phyloP scores from a whole-genome alignment of 257 asterid species.

The Leptodermis oblonga region DNA sequence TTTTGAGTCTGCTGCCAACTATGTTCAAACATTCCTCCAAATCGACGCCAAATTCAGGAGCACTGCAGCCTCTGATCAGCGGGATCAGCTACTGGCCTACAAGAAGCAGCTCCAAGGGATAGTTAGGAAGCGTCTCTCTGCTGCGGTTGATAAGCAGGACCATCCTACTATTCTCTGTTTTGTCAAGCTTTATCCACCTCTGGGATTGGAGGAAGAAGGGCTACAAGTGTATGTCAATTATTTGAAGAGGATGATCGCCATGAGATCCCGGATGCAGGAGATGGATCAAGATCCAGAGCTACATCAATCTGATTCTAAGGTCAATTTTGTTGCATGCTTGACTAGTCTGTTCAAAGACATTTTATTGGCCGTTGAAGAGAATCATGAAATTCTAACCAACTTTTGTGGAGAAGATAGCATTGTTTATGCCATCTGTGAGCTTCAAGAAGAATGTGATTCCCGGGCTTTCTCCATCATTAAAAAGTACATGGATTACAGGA shows the following conservation, averaged over 20 bases:
- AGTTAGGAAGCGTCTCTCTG: neutral
- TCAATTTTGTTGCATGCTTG: constrained; percentile 62
- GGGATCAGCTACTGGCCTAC: constrained; percentile 70
- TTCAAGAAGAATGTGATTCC: constrained; percentile 93
- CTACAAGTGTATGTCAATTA: constrained; percentile 43
- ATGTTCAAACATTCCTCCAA: constrained; percentile 68
- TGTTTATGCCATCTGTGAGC: constrained; percentile 87
- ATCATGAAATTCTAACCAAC: constrained; percentile 60
- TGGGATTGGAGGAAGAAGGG: neutral
- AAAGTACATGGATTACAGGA: constrained; percentile 74
- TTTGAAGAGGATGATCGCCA: constrained; percentile 63
- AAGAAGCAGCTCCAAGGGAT: constrained; percentile 77
- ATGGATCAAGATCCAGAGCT: constrained; percentile 46
- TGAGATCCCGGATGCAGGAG: constrained; percentile 58
- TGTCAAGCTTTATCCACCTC: neutral
- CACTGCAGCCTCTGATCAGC: constrained; percentile 62
- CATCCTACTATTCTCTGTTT: neutral
- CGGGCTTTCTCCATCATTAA: constrained; percentile 71
- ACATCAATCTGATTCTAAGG: constrained; percentile 19
- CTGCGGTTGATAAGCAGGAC: constrained; percentile 1
- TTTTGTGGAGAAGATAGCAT: constrained; percentile 93
- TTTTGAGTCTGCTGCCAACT: constrained; percentile 74
- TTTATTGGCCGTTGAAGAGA: constrained; percentile 87
- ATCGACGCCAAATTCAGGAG: constrained; percentile 73
- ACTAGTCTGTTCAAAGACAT: constrained; percentile 86